Evolutionary conservation across 2,329 filamentous ascomycete species (phyloP), one percentile per base, ranked within the genome.

Genomic region (Colletotrichum filicis): DNA sequence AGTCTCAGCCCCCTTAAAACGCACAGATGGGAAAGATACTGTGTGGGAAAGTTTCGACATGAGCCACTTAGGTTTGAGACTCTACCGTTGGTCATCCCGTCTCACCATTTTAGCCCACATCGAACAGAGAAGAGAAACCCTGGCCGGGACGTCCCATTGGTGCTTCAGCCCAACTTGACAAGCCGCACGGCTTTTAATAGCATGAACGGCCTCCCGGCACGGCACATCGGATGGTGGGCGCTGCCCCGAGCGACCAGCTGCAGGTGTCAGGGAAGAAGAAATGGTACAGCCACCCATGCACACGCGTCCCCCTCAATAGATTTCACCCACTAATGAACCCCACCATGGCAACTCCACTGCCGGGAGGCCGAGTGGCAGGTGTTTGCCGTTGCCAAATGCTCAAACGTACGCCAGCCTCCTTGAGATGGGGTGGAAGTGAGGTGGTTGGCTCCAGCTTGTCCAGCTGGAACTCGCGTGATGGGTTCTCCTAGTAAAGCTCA

Each of bases 321-420:
- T 49, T 35, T 26, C 55, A n/a, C 22, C 57, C 24, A 19, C 59
- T 9, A 32, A 28, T 19, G 14, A 46, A 46, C 26, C 66, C 60
- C 49, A 42, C 32, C 62, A 55, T 16, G 19, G 56, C 30, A 26
- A 14, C 63, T 35, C 69, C 69, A 72, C 69, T 35, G 12, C 30
- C 30, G 49, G 14, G 66, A 42, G 53, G 28, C 30, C 59, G 46
- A 65, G 53, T 62, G 60, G 46, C 55, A 60, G 56, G 14, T 52
- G 32, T 28, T 5, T 65, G 55, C 49, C 66, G 55, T 71, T 37
- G 71, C 35, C n/a, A 22, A 16, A 52, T 52, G 56, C 67, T 73
- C 71, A 70, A 73, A 73, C 71, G n/a, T 71, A 71, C 70, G 66
- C 70, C 70, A 73, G 70, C 70, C 70, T 66, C 66, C 70, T 66